These are phyloP conservation scores for Taphrina wiesneri DNA, from an alignment of 1,139 yeast species.

Conservation along the genomic window DNA sequence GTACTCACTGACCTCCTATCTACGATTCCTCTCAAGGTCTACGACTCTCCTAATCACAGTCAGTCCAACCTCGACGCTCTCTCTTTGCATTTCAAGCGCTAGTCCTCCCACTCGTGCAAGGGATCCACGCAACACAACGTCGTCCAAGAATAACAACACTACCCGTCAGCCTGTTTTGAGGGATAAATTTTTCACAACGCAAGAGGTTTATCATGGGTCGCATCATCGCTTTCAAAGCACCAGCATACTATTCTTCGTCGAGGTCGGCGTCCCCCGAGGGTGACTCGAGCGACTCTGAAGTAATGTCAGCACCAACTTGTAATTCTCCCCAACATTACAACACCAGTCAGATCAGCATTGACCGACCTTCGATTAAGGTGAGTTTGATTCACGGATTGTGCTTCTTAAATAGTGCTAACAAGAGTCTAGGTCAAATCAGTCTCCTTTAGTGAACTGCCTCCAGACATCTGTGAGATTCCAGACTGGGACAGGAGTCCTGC, in stretches of 20 bases:
- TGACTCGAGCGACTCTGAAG: constrained; percentile 17
- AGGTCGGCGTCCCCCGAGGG: constrained; percentile 24
- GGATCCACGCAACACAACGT: neutral
- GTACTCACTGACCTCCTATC: neutral
- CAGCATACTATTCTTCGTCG: constrained; percentile 21
- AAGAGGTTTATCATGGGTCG: constrained; percentile 19
- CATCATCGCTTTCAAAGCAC: constrained; percentile 32
- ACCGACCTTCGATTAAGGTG: constrained; percentile 3
- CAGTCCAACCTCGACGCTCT: no score
- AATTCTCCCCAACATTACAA: neutral
- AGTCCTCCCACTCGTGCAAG: neutral
- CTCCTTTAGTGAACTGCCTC: constrained; percentile 27
- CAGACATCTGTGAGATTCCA: constrained; percentile 23
- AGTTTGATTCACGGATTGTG: neutral
- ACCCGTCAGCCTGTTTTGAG: neutral
- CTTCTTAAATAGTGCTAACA: neutral
- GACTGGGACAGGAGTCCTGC: constrained; percentile 31
- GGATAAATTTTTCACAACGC: neutral
- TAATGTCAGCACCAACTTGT: neutral
- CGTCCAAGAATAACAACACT: neutral
- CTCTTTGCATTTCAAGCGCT: neutral
- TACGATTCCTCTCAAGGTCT: neutral
- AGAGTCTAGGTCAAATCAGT: constrained; percentile 5
- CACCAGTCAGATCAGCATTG: neutral
- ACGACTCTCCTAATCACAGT: no score